Percentiles rank a stretch among this genome's conserved stretches.
These are phyloP conservation scores for Colletotrichum higginsianum DNA, from an alignment of 2,329 filamentous ascomycete species.

Conservation along the genomic window DNA sequence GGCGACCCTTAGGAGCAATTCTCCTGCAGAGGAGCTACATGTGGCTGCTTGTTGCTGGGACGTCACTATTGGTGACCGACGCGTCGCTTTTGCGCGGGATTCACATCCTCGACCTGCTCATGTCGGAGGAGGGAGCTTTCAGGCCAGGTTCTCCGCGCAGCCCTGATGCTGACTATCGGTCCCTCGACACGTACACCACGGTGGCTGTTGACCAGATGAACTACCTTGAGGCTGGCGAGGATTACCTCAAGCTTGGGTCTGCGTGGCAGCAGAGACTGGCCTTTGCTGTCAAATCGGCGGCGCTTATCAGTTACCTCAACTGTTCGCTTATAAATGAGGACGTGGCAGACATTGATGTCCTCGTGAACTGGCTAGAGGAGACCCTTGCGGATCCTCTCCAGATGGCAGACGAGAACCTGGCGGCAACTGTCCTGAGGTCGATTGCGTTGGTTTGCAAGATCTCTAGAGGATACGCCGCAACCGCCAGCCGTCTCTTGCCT, in stretches of 20 bases:
- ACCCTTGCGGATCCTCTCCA: constrained; percentile 84
- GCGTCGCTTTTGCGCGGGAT: constrained; percentile 70
- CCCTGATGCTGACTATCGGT: constrained; percentile 67
- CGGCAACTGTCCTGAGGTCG: constrained; percentile 83
- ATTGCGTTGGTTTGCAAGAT: constrained; percentile 86
- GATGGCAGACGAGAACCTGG: constrained; percentile 85
- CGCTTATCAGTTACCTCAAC: constrained; percentile 87
- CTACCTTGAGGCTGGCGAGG: constrained; percentile 88
- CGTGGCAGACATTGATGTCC: constrained; percentile 81
- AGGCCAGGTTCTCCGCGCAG: constrained; percentile 58
- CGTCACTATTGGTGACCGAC: constrained; percentile 79
- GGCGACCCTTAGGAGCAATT: constrained; percentile 90
- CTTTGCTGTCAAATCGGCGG: constrained; percentile 86
- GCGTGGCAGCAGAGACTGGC: constrained; percentile 89
- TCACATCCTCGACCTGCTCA: constrained; percentile 82
- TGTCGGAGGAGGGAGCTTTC: constrained; percentile 68
- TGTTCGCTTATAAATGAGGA: constrained; percentile 88
- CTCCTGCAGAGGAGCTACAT: constrained; percentile 91
- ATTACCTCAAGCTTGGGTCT: constrained; percentile 90
- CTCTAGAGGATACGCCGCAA: constrained; percentile 80
- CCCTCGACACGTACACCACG: constrained; percentile 75
- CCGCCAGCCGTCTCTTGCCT: constrained; percentile 83
- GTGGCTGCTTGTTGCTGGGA: constrained; percentile 84
- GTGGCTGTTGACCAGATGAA: constrained; percentile 88
- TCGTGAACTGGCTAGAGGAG: constrained; percentile 90